Base-by-base conservation (phyloP, 768 basidiomycete species). In the Lenzites betulinus region DNA sequence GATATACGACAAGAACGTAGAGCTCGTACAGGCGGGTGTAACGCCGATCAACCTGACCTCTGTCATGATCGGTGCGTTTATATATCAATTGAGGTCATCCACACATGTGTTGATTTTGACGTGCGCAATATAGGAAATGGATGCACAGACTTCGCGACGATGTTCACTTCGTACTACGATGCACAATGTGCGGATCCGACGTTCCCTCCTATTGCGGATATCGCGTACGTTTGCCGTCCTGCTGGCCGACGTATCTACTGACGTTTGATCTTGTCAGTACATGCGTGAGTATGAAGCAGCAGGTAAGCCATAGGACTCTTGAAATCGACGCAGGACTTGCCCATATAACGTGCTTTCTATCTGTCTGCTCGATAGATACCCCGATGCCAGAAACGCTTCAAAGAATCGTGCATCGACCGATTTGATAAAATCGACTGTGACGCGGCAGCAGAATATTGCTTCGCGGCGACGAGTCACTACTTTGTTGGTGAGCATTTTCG, bases 121-220 rank as follows among this genome's bases (percentile, higher is more conserved):
- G 26, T 16, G 11, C 12, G 46, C 53, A 39, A 35, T 59, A 18
- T 44, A 77, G 79, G 79, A n/a, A 83, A 82, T 33, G 81, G 81
- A 20, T 66, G 76, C 44, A 77, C 75, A 0, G 78, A 82, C 64
- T 75, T 65, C 52, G 68, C 64, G 52, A 75, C 74, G 1, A 73
- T 81, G 76, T 54, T 62, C 2, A 65, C 74, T 6, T 76, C 80
- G 3, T 81, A 79, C 59, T 74, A 82, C 60, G 83, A 86, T 52
- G 80, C 88, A 71, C 73, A 76, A 25, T 90, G 89, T 51, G 49
- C 52, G 20, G 59, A 81, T 82, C 7, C 69, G 0, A 82, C 83
- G 13, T 70, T 82, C 28, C 71, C 70, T 26, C 85, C 83, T 4
- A 69, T 84, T 23, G 64, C 74, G 38, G 78, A 75, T 25, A 84